Conservation (phyloP, 306 rosid genomes). For the Glycine soja region DNA sequence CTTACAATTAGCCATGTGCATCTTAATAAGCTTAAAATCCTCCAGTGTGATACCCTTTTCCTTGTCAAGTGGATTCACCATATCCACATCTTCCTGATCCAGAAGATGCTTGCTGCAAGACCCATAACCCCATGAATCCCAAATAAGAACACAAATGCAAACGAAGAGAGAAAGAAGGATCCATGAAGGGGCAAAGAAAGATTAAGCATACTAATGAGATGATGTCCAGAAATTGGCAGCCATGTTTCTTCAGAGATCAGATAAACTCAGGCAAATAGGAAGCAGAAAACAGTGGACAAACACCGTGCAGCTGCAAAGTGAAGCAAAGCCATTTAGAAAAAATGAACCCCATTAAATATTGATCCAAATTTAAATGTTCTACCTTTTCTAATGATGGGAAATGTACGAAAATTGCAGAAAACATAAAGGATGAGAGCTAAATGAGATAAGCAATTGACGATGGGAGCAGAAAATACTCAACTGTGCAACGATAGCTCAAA, state of each 20-base stretch:
- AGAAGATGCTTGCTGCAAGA: conserved; percentile 73
- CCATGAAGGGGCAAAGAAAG: background rate
- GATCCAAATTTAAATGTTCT: conserved; percentile 1
- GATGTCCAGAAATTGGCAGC: conserved; percentile 97
- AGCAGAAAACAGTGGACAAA: background rate
- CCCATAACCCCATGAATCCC: conserved; percentile 29
- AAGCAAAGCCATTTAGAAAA: conserved; percentile 34
- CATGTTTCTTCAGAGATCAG: conserved; percentile 54
- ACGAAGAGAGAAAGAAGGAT: background rate
- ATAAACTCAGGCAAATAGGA: conserved; percentile 29
- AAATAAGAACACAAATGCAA: conserved; percentile 39
- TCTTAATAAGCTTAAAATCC: conserved; percentile 93
- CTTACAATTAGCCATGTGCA: conserved; percentile 88
- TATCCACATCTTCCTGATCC: conserved; percentile 94
- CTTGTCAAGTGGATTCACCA: conserved; percentile 75
- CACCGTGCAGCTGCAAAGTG: conserved; percentile 12
- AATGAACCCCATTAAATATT: conserved; percentile 24
- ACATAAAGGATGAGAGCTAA: background rate
- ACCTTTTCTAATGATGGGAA: background rate
- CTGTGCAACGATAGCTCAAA: background rate
- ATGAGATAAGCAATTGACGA: no score
- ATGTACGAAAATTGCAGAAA: background rate
- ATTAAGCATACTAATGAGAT: conserved; percentile 73
- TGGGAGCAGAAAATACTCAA: no score
- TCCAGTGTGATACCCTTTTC: conserved; percentile 88